Evolutionary conservation across 2,329 filamentous ascomycete species (phyloP), one percentile per base, ranked within the genome.

Genomic region (Colletotrichum abscissum): DNA sequence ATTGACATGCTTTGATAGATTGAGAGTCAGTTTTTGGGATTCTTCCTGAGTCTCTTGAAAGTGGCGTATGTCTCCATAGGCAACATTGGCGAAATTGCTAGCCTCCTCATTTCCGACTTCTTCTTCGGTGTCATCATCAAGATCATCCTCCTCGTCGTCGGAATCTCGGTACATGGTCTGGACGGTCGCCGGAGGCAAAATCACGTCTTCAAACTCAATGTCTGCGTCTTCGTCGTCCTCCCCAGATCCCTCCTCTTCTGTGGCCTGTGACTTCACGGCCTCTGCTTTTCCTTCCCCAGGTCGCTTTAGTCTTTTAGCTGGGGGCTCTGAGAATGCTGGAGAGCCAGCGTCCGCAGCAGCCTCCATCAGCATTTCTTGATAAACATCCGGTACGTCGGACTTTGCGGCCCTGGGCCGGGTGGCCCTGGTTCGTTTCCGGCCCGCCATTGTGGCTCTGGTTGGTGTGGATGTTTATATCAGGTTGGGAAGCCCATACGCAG

Each of bases 81-180:
- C 82, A 19, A 90, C 81, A 58, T 89, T 85, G 67, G 90, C 86
- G 69, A 90, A 87, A 6, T 82, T 76, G 6, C 86, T 74, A 7
- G 84, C 83, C 1, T 85, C 85, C 1, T 85, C 83, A 4, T 84
- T 83, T 1, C 86, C 82, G 5, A 82, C 82, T 2, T 83, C 82
- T 7, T 83, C 81, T 1, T 80, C 49, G 9, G 56, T 79, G 9
- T 82, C 81, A 19, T 83, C 82, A 19, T 76, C 75, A 1, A 22
- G 8, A 4, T 67, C 79, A 9, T 82, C 81, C 14, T 83, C 82
- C 14, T 76, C 75, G 1, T 87, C 86, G 11, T 87, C 87, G 0
- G 86, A 87, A 42, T 88, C 86, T 67, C 84, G 78, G 58, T 86
- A 83, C 67, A 89, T 82, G 1, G 88, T 90, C 77, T 90, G 88